Conservation (phyloP, 192 early-diverging fungal species). For the Entomortierella chlamydospora region DNA sequence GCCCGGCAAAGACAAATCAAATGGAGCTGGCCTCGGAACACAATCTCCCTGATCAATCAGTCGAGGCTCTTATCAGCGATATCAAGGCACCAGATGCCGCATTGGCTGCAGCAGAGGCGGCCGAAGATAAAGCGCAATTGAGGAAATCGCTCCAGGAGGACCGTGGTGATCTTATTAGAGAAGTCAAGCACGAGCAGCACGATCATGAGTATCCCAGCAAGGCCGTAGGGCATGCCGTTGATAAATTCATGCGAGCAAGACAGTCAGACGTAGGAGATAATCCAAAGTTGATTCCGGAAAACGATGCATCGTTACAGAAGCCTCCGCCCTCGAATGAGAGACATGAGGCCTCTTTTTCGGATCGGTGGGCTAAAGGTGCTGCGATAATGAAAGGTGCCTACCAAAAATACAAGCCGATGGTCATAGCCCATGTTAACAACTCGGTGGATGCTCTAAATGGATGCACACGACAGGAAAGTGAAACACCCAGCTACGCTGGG, state of each 20-base stretch:
- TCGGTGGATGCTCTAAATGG: constrained; percentile 1
- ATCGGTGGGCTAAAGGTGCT: constrained; percentile 22
- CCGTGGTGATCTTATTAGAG: background rate
- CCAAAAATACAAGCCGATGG: constrained; percentile 42
- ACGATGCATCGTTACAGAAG: background rate
- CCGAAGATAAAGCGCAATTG: constrained; percentile 26
- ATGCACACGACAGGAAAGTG: no score
- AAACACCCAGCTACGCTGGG: no score
- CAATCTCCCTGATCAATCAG: constrained; percentile 31
- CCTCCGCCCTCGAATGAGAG: background rate
- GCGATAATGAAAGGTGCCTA: constrained; percentile 26
- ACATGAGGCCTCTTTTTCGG: background rate
- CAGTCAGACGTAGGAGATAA: background rate
- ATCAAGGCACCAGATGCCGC: constrained; percentile 14
- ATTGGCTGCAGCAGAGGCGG: constrained; percentile 17
- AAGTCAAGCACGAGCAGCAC: background rate
- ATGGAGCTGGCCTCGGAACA: constrained; percentile 51
- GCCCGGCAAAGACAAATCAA: constrained; percentile 49
- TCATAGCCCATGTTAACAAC: constrained; percentile 32
- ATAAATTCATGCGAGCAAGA: background rate
- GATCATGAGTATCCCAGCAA: background rate
- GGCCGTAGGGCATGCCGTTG: background rate
- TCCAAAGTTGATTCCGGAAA: background rate
- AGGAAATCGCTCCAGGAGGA: constrained; percentile 34
- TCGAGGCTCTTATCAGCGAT: constrained; percentile 27